These are phyloP conservation scores for Microsporum audouinii DNA, from an alignment of 2,329 filamentous ascomycete genomes.

Conservation along the genomic window DNA sequence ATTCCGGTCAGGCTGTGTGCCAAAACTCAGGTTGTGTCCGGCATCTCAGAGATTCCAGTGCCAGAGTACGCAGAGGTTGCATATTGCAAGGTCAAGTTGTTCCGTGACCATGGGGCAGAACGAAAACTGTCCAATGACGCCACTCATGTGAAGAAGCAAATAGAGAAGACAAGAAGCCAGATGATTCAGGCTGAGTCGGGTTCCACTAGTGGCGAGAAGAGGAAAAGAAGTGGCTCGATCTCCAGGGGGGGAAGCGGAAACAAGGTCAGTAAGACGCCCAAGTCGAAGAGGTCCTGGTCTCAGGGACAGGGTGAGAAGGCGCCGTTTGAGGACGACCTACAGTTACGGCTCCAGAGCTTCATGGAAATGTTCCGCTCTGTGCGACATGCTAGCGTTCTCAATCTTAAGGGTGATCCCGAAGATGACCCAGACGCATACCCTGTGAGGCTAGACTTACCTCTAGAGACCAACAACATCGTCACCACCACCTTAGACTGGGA, in stretches of 20 bases:
- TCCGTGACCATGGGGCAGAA: conserved; percentile 90
- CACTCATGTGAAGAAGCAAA: conserved; percentile 88
- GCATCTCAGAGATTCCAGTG: conserved; percentile 5
- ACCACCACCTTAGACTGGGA: conserved; percentile 22
- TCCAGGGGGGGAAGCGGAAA: conserved; percentile 34
- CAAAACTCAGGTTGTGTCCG: conserved; percentile 56
- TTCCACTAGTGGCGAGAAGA: conserved; percentile 46
- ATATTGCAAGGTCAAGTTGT: conserved; percentile 94
- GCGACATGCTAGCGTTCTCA: conserved; percentile 30
- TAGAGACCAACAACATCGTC: conserved; percentile 20
- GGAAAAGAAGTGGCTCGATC: conserved; percentile 47
- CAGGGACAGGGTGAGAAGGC: conserved; percentile 50
- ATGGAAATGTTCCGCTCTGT: conserved; percentile 40
- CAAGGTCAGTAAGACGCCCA: conserved; percentile 47
- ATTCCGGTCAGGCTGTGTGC: conserved; percentile 88
- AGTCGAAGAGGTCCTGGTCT: conserved; percentile 92
- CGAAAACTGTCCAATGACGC: conserved; percentile 91
- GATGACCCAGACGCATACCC: conserved; percentile 38
- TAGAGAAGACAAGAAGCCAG: conserved; percentile 91
- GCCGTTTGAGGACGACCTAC: conserved; percentile 35
- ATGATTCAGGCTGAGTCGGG: conserved; percentile 59
- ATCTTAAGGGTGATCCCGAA: conserved; percentile 33
- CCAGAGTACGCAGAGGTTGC: conserved; percentile 43
- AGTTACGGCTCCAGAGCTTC: conserved; percentile 33
- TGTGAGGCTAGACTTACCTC: conserved; percentile 25